phyloP scores from a whole-genome alignment of 2,329 filamentous ascomycete species.

The Macroventuria anomochaeta region DNA sequence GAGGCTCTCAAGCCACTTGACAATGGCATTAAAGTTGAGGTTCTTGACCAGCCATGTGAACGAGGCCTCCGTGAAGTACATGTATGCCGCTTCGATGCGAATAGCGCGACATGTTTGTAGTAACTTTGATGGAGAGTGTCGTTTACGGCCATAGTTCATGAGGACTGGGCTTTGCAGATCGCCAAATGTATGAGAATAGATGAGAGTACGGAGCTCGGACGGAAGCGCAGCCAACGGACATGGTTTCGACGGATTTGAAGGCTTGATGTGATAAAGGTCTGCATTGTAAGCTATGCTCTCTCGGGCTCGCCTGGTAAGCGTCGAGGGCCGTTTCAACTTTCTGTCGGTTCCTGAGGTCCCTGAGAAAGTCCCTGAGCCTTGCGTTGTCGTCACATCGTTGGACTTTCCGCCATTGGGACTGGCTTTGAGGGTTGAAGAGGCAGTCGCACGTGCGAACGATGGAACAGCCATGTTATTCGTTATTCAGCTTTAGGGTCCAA shows the following conservation, averaged over 20 bases:
- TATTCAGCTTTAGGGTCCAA: neutral
- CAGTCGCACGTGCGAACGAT: constrained; percentile 30
- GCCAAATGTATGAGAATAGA: constrained; percentile 24
- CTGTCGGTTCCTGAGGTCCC: neutral
- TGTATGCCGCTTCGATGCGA: constrained; percentile 38
- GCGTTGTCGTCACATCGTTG: neutral
- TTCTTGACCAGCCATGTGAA: constrained; percentile 28
- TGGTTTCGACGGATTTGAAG: constrained; percentile 17
- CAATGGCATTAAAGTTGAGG: constrained; percentile 24
- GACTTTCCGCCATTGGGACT: constrained; percentile 4
- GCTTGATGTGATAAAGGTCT: constrained; percentile 24
- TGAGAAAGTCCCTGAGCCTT: neutral
- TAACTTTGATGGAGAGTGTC: constrained; percentile 2
- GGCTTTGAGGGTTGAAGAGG: constrained; percentile 20
- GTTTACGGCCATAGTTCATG: constrained; percentile 7
- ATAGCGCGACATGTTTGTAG: constrained; percentile 33
- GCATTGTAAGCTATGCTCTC: constrained; percentile 16
- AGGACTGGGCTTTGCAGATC: constrained; percentile 1
- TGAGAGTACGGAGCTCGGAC: constrained; percentile 26
- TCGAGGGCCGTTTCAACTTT: constrained; percentile 24
- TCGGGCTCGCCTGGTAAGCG: constrained; percentile 13
- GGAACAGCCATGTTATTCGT: constrained; percentile 21
- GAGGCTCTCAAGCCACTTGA: constrained; percentile 25
- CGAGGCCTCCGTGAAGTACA: constrained; percentile 28
- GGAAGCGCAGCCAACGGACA: constrained; percentile 31